Base-by-base conservation (phyloP, 768 basidiomycete species). In the Dacryopinax spathularia region DNA sequence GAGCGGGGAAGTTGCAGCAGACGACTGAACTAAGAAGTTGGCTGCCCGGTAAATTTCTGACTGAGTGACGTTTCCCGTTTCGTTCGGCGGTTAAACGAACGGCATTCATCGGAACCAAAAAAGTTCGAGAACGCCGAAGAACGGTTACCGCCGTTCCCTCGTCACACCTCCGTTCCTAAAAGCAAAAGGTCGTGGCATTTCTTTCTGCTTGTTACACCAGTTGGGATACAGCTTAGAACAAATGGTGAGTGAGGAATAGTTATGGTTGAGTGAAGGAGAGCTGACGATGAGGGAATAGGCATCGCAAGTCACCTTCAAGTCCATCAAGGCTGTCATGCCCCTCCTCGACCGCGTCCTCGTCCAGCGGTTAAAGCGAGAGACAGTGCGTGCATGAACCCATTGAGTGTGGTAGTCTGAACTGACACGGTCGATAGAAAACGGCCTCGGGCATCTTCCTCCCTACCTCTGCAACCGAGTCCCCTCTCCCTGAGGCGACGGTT, bases 401-500 rank as follows among this genome's bases (percentile, higher is more conserved):
- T 34, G 0, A 1, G 18, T 33, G 39, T 34, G 22, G 25, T 39
- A 27, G 6, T 22, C n/a, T 13, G 29, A 31, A 33, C 33, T 16
- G 10, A 43, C 37, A 33, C 29, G 22, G 20, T 27, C 13, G 1
- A 9, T 69, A 97, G 94, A 96, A 98, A 94, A 99, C 95, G n/a
- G 88, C 96, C 2, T 77, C 88, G 25, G 96, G 96, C 34, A 86
- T 99, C 73, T 93, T 93, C 83, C 81, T 99, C 48, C 96, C 96
- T n/a, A 83, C 88, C 0, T 91, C 92, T 1, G 84, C 89, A 4
- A 92, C 90, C 29, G 82, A 74, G 68, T 84, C 75, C 69, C 93
- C 93, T 25, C 82, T 97, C n/a, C 93, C 95, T 1, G 95, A 98
- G 77, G 95, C 92, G 4, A 95, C 91, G 33, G 95, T 96, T 71